These are phyloP conservation scores for Botrytis cinerea DNA, from an alignment of 2,329 filamentous ascomycete genomes.

Conservation along the genomic window DNA sequence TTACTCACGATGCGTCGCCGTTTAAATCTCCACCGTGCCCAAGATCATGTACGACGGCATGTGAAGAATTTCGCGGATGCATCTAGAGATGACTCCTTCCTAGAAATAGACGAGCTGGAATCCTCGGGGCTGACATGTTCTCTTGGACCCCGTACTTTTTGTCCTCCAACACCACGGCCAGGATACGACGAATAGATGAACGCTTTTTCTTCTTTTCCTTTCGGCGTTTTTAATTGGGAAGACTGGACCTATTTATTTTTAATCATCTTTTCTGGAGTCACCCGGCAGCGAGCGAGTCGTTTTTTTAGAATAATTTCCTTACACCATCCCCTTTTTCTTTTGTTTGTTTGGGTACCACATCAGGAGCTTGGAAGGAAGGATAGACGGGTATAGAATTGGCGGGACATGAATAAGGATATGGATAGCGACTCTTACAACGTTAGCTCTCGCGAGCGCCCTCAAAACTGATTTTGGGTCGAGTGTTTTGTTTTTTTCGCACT, in stretches of 20 bases:
- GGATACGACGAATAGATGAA: neutral
- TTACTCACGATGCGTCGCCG: constrained; percentile 1
- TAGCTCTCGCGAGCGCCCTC: constrained; percentile 18
- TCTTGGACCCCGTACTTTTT: constrained; percentile 5
- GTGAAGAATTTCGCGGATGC: neutral
- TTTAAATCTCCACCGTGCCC: constrained; percentile 9
- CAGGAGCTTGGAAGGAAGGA: constrained; percentile 4
- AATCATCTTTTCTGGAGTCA: constrained; percentile 6
- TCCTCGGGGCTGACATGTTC: neutral
- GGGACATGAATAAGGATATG: constrained; percentile 1
- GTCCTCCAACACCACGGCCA: neutral
- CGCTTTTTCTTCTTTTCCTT: neutral
- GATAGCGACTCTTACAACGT: constrained; percentile 16
- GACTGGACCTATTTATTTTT: neutral
- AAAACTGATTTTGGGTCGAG: neutral
- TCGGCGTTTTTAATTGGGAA: neutral
- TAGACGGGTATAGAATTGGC: neutral
- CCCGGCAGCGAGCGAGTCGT: neutral
- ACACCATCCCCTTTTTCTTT: neutral
- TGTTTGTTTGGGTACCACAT: neutral
- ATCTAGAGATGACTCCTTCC: constrained; percentile 1
- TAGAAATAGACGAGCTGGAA: neutral
- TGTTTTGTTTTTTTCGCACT: neutral
- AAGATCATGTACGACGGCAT: constrained; percentile 26
- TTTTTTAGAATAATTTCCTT: neutral